A percentile compares a stretch with the other conserved stretches of the same genome.
Conservation (phyloP, 2,329 filamentous ascomycete genomes). For the Ceratocystis ficicola region DNA sequence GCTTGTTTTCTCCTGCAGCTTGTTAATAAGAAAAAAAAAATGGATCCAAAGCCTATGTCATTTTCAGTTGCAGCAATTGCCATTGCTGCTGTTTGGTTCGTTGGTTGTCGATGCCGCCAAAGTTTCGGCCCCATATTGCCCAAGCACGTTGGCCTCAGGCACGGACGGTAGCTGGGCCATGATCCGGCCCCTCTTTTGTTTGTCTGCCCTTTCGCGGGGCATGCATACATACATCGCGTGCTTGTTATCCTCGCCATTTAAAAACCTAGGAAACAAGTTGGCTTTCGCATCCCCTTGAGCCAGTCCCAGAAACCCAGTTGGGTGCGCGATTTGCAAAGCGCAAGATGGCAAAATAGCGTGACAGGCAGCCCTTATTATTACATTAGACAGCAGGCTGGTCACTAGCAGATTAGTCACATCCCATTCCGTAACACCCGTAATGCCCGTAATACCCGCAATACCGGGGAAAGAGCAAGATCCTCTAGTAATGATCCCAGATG, state of each 20-base stretch:
- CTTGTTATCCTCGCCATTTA: not conserved
- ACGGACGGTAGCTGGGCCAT: not conserved
- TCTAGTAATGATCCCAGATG: too few relatives aligned
- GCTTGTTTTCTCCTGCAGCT: too few relatives aligned
- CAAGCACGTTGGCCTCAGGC: not conserved
- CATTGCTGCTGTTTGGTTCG: not conserved
- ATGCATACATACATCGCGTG: not conserved
- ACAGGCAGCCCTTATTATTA: not conserved
- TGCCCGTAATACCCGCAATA: too few relatives aligned
- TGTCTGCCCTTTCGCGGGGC: not conserved
- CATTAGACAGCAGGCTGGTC: too few relatives aligned
- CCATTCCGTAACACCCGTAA: too few relatives aligned
- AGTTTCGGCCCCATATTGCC: conserved; percentile 8
- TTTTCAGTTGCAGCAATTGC: not conserved
- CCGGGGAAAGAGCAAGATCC: too few relatives aligned
- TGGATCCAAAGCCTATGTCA: not conserved
- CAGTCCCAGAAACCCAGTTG: not conserved
- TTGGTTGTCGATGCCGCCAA: conserved; percentile 1
- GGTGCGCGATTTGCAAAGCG: too few relatives aligned
- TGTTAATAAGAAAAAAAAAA: not conserved
- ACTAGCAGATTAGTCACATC: too few relatives aligned
- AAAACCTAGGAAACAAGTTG: not conserved
- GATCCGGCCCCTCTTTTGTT: not conserved
- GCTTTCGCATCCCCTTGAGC: not conserved
- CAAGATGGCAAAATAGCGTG: too few relatives aligned